Evolutionary conservation across 2,329 filamentous ascomycete species (phyloP).

Genomic region (Fulvia fulva): DNA sequence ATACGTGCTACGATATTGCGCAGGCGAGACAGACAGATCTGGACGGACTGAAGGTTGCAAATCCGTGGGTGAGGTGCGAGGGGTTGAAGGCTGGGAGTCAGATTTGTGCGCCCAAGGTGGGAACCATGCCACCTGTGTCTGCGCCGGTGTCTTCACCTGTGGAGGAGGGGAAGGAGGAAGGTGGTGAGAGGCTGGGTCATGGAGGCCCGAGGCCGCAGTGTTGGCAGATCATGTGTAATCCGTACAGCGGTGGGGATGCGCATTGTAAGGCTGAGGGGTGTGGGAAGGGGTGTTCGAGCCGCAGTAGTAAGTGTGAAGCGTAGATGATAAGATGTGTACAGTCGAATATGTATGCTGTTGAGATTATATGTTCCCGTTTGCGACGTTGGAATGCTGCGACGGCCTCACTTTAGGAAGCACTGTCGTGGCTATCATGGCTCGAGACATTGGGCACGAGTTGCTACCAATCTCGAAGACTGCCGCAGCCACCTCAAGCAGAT

Average conservation of each 20-base stretch:
- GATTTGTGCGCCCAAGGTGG: conserved; percentile 10
- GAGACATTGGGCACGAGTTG: no score
- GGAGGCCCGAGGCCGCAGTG: not conserved
- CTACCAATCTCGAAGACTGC: no score
- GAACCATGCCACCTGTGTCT: not conserved
- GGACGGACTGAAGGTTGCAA: conserved; percentile 11
- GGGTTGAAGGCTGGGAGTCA: conserved; percentile 3
- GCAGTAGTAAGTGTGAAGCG: not conserved
- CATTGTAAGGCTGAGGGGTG: not conserved
- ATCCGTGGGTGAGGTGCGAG: conserved; percentile 13
- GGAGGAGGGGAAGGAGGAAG: not conserved
- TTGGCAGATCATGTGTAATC: not conserved
- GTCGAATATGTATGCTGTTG: not conserved
- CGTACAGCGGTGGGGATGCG: not conserved
- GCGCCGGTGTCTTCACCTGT: not conserved
- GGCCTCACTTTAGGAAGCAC: no score
- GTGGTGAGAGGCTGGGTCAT: not conserved
- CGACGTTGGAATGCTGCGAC: not conserved
- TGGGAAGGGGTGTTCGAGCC: not conserved
- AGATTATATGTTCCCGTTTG: not conserved
- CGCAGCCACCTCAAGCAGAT: no score
- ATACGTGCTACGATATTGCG: conserved; percentile 18
- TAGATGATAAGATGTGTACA: not conserved
- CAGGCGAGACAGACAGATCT: conserved; percentile 8
- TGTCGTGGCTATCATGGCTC: no score